Base-by-base conservation (phyloP, 192 early-diverging fungal genomes). In the Haplosporangium gracile region DNA sequence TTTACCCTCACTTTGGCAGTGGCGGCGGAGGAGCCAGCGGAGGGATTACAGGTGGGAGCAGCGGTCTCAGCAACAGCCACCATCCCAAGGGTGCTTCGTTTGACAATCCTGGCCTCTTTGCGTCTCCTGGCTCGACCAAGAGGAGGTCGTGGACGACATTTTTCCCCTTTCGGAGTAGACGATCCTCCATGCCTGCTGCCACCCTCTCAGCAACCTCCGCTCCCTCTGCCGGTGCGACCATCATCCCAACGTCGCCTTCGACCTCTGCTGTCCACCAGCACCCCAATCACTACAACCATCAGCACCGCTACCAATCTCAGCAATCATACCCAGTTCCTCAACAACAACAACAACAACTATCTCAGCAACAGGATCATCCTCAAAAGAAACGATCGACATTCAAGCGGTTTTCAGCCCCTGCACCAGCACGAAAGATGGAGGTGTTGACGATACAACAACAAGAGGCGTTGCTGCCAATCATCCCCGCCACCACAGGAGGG, bases 141-240 rank as follows among this genome's bases (percentile, higher is more conserved):
- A 70, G 82, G 16, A 77, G 43, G 1, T 83, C 82, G 9, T 83
- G 82, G 82, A 69, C 55, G n/a, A 57, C 76, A 0, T 55, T 83
- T 45, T 78, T 83, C 38, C 34, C 77, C 71, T 8, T 68, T 74
- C 63, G 60, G 60, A 65, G 60, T 65, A 72, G 71, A n/a, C 82
- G 82, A 39, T 34, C 76, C 2, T 78, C 82, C 4, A 40, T 73
- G 71, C 72, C 79, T 16, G 79, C 53, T 43, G 72, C 68, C 29
- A 32, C 60, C 10, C 60, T 65, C 11, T 65, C 60, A 65, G 26
- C 60, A 65, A 65, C 29, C 29, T 65, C 60, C 60, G 60, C 55
- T 26, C 22, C 24, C 9, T 24, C 60, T 65, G 60, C 26, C 13
- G 26, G 60, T 65, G 60, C 26, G 10, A 32, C 26, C 60, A 65